phyloP scores from a whole-genome alignment of 1,284 basidiomycete genomes.

The Ustilago nuda region DNA sequence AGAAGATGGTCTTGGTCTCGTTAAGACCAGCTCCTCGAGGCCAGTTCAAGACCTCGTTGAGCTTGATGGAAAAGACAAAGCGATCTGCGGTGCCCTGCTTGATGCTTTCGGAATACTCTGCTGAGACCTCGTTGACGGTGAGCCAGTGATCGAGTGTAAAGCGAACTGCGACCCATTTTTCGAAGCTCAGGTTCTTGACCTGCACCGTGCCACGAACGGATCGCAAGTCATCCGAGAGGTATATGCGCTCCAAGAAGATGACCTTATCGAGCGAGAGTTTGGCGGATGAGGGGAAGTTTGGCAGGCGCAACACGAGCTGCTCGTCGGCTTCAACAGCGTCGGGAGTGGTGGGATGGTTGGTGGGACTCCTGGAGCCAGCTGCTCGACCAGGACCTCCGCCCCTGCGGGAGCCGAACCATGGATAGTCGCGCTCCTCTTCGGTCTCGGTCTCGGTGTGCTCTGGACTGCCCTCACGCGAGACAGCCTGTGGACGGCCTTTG shows the following conservation, averaged over 20 bases:
- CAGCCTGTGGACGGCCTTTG: constrained; percentile 91
- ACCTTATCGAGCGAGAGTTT: constrained; percentile 70
- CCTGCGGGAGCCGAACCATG: constrained; percentile 50
- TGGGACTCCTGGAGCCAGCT: constrained; percentile 28
- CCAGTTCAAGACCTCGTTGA: constrained; percentile 71
- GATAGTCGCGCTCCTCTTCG: constrained; percentile 72
- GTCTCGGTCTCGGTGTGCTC: constrained; percentile 84
- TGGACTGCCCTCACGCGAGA: constrained; percentile 89
- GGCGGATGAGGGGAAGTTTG: constrained; percentile 73
- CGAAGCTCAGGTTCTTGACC: constrained; percentile 86
- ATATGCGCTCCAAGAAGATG: constrained; percentile 73
- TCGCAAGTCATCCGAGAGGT: constrained; percentile 76
- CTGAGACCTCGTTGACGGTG: constrained; percentile 92
- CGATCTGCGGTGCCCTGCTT: constrained; percentile 75
- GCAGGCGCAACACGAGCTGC: constrained; percentile 71
- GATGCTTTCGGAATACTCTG: constrained; percentile 77
- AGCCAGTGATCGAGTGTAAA: constrained; percentile 96
- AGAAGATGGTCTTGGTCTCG: constrained; percentile 85
- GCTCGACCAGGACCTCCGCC: constrained; percentile 28
- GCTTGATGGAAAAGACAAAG: constrained; percentile 73
- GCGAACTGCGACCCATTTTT: constrained; percentile 87
- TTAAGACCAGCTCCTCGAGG: constrained; percentile 71
- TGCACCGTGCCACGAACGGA: constrained; percentile 79
- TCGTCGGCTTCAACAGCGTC: constrained; percentile 48
- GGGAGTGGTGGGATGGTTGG: constrained; percentile 31